These are phyloP conservation scores for Herpotrichia juniperi DNA, from an alignment of 2,329 filamentous ascomycete genomes.

Conservation along the genomic window DNA sequence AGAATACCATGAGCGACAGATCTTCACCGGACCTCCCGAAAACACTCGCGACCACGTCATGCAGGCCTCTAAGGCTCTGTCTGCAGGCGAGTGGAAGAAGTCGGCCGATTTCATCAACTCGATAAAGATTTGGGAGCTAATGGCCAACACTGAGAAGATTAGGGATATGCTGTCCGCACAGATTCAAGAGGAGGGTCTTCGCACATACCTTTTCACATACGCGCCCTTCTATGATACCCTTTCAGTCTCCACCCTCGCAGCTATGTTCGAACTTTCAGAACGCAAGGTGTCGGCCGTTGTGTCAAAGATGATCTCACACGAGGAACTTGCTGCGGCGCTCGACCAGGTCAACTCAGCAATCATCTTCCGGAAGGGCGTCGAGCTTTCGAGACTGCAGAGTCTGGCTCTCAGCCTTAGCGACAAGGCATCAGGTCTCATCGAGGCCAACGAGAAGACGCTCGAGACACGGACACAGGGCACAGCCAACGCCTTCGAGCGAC, in stretches of 20 bases:
- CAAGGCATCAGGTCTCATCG: slow-evolving; percentile 94
- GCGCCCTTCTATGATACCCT: slow-evolving; percentile 99
- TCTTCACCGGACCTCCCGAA: slow-evolving; percentile 97
- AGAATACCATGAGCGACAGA: slow-evolving; percentile 98
- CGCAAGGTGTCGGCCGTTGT: slow-evolving; percentile 94
- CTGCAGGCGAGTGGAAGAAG: slow-evolving; percentile 98
- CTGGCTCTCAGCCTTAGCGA: slow-evolving; percentile 92
- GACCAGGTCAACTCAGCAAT: slow-evolving; percentile 98
- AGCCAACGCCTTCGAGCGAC: slow-evolving; percentile 91
- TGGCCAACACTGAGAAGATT: slow-evolving; percentile 90
- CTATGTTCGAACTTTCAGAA: slow-evolving; percentile 93
- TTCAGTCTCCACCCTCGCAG: slow-evolving; percentile 79
- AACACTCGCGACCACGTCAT: slow-evolving; percentile 99
- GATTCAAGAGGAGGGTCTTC: slow-evolving; percentile 97
- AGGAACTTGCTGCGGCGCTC: slow-evolving; percentile 92
- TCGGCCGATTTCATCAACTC: slow-evolving; percentile 90
- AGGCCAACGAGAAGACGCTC: slow-evolving; percentile 95
- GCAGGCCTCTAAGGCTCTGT: slow-evolving; percentile 96
- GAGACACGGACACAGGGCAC: slow-evolving; percentile 97
- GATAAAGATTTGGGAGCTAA: slow-evolving; percentile 99
- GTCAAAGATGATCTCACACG: slow-evolving; percentile 99
- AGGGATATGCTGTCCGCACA: slow-evolving; percentile 97
- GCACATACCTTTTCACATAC: slow-evolving; percentile 99
- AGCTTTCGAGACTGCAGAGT: slow-evolving; percentile 94
- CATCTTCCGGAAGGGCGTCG: slow-evolving; percentile 99